Evolutionary conservation across 75 land plant genomes (phyloP).

Genomic region (Sequoiadendron giganteum): DNA sequence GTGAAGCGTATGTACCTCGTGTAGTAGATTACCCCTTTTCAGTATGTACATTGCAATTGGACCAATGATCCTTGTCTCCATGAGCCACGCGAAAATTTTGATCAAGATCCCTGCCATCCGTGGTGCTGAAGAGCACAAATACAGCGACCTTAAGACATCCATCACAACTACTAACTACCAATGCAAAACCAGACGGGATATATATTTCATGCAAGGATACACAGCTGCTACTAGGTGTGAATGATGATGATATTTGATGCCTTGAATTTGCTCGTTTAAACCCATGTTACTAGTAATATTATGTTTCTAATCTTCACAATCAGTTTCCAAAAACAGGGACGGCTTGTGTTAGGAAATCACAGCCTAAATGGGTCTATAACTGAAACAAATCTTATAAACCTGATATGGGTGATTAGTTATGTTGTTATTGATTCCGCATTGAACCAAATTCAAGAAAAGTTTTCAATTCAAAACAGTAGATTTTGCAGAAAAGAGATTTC

Average conservation of each 20-base stretch:
- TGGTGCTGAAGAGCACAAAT: conserved; percentile 49
- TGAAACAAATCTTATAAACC: neutral
- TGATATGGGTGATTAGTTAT: neutral
- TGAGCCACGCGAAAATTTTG: conserved; percentile 62
- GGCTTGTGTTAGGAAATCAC: neutral
- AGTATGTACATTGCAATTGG: conserved; percentile 47
- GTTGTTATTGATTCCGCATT: neutral
- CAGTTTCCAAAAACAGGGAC: neutral
- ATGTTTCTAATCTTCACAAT: neutral
- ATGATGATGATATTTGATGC: neutral
- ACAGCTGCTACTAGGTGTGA: neutral
- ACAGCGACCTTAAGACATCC: neutral
- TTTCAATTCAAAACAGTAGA: neutral
- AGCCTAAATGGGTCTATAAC: neutral
- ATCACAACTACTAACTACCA: neutral
- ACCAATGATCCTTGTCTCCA: conserved; percentile 63
- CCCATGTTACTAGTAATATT: neutral
- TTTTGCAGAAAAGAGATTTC: neutral
- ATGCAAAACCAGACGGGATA: neutral
- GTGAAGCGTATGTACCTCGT: conserved; percentile 50
- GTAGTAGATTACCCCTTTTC: conserved; percentile 68
- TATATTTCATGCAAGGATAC: neutral
- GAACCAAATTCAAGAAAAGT: neutral
- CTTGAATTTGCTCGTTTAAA: neutral
- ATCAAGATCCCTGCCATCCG: conserved; percentile 72